A percentile compares a stretch with the other conserved stretches of the same genome.
These are phyloP conservation scores for Byssothecium circinans DNA, from an alignment of 2,329 filamentous ascomycete species.

Conservation along the genomic window DNA sequence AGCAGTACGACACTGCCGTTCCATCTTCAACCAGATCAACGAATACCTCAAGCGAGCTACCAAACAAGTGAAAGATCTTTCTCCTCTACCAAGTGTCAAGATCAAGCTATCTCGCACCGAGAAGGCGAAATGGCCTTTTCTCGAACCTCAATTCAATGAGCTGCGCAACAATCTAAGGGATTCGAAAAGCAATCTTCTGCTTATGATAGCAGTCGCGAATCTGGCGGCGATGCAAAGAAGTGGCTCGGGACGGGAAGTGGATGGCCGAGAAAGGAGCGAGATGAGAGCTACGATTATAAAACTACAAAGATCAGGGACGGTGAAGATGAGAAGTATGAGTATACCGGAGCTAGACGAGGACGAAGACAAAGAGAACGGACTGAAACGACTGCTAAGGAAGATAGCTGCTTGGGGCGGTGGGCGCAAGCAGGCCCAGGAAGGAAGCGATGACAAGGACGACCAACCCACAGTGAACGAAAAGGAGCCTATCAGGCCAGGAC, in stretches of 20 bases:
- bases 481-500: background rate
- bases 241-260: background rate
- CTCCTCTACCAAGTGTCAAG: background rate
- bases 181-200: slow-evolving; percentile 7
- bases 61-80: background rate
- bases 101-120: slow-evolving; percentile 4
- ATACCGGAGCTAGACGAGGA: background rate
- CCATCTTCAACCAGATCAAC: slow-evolving; percentile 1
- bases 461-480: background rate
- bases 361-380: background rate
- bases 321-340: background rate
- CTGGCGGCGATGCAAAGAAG: slow-evolving; percentile 1
- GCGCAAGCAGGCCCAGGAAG: background rate
- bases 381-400: background rate
- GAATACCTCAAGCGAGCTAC: slow-evolving; percentile 1
- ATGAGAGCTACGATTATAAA: background rate
- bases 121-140: slow-evolving; percentile 14
- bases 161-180: slow-evolving; percentile 8
- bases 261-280: background rate
- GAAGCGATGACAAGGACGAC: background rate
- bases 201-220: slow-evolving; percentile 11
- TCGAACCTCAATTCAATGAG: slow-evolving; percentile 11
- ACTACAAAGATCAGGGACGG: background rate
- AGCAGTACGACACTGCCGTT: background rate
- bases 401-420: background rate